Evolutionary conservation across 2,329 filamentous ascomycete species (phyloP), one percentile per base, ranked within the genome.

Genomic region (Fusarium odoratissimum): DNA sequence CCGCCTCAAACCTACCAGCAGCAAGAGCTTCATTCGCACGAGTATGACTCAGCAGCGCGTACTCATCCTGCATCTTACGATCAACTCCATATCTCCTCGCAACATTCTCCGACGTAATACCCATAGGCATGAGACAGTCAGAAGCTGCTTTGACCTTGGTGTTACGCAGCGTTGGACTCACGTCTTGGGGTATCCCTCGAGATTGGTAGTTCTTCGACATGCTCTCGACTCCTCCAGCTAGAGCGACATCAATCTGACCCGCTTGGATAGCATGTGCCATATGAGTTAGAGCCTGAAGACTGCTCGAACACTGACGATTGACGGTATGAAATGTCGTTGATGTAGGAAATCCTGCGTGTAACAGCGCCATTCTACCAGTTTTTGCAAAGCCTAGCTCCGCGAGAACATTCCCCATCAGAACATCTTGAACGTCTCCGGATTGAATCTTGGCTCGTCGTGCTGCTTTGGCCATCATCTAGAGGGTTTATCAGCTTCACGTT

Each of bases 61-160:
- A 95, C 2, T 86, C 91, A 79, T 98, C 95, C 83, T 97, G 94
- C 72, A 95, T 93, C 5, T 84, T 86, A 12, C 95, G 84, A 17
- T 83, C 87, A 28, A 98, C 89, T 13, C 89, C 88, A 78, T 97
- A 96, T 46, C 94, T 84, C 75, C 85, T 83, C 0, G 95, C 94
- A 0, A 98, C 94, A 77, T 97, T 97, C 85, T 97, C 95, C 9
- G 90, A 91, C n/a, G 95, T 97, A 62, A 95, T 83, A 0, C 95
- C 95, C 95, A 98, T 98, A 73, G 91, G 90, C 95, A 97, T 96
- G 78, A 97, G 90, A 80, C 95, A 97, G 80, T 97, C 95, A 40
- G 88, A 84, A 5, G 93, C 93, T 67, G 95, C 91, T 79, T 92
- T 87, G 10, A 88, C 86, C 1, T 83, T 81, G 9, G 87, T 90